A percentile compares a stretch with the other conserved stretches of the same genome.
phyloP scores from a whole-genome alignment of 2,329 filamentous ascomycete species.

The Thielaviopsis ethacetica region DNA sequence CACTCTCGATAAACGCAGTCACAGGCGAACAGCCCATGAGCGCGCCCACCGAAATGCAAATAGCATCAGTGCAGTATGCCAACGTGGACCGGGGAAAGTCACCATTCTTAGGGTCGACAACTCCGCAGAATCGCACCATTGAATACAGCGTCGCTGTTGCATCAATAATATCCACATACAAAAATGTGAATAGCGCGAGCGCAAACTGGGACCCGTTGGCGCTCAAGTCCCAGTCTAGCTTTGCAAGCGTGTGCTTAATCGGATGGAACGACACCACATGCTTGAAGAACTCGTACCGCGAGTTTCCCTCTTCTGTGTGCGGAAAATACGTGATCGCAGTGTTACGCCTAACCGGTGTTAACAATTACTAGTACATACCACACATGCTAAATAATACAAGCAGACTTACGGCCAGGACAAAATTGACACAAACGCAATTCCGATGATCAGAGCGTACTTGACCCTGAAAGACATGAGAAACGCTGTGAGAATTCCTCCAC shows the following conservation, averaged over 20 bases:
- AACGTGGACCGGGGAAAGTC: constrained; percentile 77
- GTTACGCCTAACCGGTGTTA: constrained; percentile 29
- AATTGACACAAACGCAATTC: constrained; percentile 55
- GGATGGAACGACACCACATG: constrained; percentile 57
- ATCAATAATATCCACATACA: constrained; percentile 83
- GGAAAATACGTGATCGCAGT: constrained; percentile 62
- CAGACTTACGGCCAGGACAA: constrained; percentile 53
- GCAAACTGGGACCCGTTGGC: constrained; percentile 44
- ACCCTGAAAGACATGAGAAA: constrained; percentile 66
- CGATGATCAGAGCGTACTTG: constrained; percentile 59
- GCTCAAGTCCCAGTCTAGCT: constrained; percentile 48
- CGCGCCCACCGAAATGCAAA: constrained; percentile 62
- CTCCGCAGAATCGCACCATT: constrained; percentile 71
- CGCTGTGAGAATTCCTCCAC: constrained; percentile 62
- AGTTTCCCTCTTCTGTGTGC: constrained; percentile 44
- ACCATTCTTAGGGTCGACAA: constrained; percentile 66
- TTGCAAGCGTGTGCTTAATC: constrained; percentile 44
- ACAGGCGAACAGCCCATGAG: constrained; percentile 66
- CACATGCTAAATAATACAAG: too few relatives aligned
- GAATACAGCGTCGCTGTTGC: constrained; percentile 76
- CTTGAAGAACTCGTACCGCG: constrained; percentile 55
- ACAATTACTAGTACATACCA: background rate
- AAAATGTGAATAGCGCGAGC: constrained; percentile 55
- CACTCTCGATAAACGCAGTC: constrained; percentile 78
- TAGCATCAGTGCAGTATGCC: constrained; percentile 70